phyloP scores from a whole-genome alignment of 1,284 basidiomycete genomes.

The Leccinum pseudoinsigne region DNA sequence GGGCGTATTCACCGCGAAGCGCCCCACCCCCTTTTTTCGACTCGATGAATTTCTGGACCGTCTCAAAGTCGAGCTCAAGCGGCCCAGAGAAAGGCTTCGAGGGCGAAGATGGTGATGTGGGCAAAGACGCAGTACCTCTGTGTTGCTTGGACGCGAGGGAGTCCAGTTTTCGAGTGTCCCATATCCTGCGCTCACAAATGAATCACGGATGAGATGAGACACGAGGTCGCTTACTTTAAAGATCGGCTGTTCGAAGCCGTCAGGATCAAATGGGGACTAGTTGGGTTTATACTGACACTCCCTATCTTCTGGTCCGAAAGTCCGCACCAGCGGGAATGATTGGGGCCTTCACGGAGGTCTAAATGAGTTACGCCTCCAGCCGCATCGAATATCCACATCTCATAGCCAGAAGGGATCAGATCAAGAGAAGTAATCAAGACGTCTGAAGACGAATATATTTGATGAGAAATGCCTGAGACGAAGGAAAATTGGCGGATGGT shows the following conservation, averaged over 20 bases:
- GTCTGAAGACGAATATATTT: constrained; percentile 37
- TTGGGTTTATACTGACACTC: constrained; percentile 73
- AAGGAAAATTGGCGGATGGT: no score
- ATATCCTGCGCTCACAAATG: constrained; percentile 49
- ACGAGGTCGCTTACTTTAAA: constrained; percentile 51
- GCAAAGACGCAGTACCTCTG: constrained; percentile 10
- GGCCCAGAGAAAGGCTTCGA: constrained; percentile 22
- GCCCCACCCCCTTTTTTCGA: no score
- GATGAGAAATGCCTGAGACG: no score
- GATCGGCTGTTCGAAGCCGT: constrained; percentile 72
- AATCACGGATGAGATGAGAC: neutral
- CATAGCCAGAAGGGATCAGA: constrained; percentile 60
- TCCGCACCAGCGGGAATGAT: constrained; percentile 57
- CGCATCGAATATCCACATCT: constrained; percentile 79
- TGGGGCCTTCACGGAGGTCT: constrained; percentile 64
- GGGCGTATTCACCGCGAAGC: no score
- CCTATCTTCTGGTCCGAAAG: constrained; percentile 75
- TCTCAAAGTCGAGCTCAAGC: constrained; percentile 41
- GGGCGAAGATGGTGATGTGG: constrained; percentile 22
- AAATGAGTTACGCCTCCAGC: constrained; percentile 68
- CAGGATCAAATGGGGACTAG: constrained; percentile 60
- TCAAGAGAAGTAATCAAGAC: constrained; percentile 67
- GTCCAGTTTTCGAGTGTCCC: constrained; percentile 70
- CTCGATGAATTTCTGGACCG: no score
- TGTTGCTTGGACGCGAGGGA: constrained; percentile 38